Evolutionary conservation across 345 rosid species (phyloP).

Genomic region (Populus ilicifolia): DNA sequence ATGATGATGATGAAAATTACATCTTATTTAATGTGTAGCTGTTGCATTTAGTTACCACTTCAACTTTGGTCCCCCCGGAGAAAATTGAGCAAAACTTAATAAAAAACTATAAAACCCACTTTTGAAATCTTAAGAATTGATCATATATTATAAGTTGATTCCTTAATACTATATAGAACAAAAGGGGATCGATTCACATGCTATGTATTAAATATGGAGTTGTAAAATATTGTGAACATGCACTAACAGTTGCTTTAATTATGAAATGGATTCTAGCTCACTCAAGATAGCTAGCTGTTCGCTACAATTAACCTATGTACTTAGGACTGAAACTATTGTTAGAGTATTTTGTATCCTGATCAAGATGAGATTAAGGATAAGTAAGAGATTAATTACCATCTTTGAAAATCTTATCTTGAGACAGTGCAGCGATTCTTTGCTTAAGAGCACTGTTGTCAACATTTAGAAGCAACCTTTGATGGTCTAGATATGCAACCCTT

Average conservation of each 20-base stretch:
- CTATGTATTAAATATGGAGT: background rate
- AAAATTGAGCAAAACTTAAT: background rate
- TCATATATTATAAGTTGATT: background rate
- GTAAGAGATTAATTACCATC: conserved; percentile 19
- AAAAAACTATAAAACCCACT: background rate
- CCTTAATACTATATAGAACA: background rate
- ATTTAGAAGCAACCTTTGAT: conserved; percentile 32
- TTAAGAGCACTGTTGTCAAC: conserved; percentile 34
- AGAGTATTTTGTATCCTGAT: background rate
- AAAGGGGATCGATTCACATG: background rate
- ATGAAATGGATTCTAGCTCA: background rate
- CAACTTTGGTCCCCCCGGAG: background rate
- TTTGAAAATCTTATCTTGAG: conserved; percentile 36
- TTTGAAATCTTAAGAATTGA: background rate
- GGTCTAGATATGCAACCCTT: conserved; percentile 33
- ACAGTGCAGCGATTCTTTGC: conserved; percentile 36
- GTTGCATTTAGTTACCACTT: background rate
- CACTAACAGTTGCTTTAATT: background rate
- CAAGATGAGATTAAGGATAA: background rate
- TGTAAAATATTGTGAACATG: background rate
- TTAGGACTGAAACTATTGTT: background rate
- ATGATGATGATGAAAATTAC: no score
- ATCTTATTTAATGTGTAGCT: no score
- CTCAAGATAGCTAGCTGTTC: background rate
- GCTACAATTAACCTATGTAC: background rate